Percentiles rank a stretch among this genome's conserved stretches.
These are phyloP conservation scores for Spergularia azorica DNA, from an alignment of 179 eudicot species.

Conservation along the genomic window DNA sequence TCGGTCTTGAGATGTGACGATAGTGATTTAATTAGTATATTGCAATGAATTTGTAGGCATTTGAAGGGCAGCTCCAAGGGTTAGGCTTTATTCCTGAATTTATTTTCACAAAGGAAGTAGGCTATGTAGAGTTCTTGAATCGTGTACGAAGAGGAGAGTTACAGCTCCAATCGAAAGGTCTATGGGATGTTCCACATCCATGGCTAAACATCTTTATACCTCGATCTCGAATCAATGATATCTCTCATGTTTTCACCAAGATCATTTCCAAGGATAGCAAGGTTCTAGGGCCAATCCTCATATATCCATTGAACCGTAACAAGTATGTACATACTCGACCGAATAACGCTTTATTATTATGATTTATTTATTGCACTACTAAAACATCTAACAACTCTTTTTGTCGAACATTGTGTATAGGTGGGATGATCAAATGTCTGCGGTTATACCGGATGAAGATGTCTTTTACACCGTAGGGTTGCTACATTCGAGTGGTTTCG, in stretches of 20 bases:
- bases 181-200: constrained; percentile 92
- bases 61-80: constrained; percentile 38
- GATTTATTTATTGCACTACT: background rate
- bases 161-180: constrained; percentile 55
- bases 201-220: constrained; percentile 92
- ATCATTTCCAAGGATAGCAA: constrained; percentile 45
- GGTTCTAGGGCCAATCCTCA: constrained; percentile 58
- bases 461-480: constrained; percentile 73
- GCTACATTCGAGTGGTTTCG: constrained; percentile 42
- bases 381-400: background rate
- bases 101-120: constrained; percentile 50
- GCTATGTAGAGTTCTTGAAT: constrained; percentile 55
- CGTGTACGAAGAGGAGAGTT: constrained; percentile 67
- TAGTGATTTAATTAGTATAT: background rate
- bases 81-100: constrained; percentile 45
- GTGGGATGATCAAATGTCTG: constrained; percentile 89
- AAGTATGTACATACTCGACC: constrained; percentile 48
- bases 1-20: too few relatives aligned
- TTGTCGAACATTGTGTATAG: constrained; percentile 32
- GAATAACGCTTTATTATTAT: background rate
- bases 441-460: constrained; percentile 71
- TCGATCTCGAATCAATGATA: constrained; percentile 54
- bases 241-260: constrained; percentile 46
- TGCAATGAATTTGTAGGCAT: constrained; percentile 40
- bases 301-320: constrained; percentile 68